Conservation (phyloP, 192 early-diverging fungal species). For the Gonapodya sp. region DNA sequence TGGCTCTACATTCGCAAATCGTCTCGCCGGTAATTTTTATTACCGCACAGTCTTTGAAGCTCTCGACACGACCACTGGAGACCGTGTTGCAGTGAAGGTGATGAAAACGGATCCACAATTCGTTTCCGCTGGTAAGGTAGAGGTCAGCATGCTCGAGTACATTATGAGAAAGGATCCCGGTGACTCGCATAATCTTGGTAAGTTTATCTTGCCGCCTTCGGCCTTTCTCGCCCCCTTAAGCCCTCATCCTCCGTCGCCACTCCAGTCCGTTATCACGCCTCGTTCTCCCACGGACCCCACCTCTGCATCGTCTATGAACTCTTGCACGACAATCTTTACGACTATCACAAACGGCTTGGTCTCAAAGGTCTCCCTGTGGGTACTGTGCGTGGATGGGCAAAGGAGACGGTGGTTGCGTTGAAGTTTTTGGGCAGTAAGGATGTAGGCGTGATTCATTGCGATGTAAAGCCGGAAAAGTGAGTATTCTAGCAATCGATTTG, state of each 20-base stretch:
- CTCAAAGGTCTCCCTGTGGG: constrained; percentile 21
- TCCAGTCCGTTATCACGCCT: constrained; percentile 21
- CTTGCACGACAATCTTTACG: constrained; percentile 26
- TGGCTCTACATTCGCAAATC: no score
- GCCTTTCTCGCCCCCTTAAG: background rate
- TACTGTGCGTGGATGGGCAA: constrained; percentile 15
- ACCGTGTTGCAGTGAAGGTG: constrained; percentile 30
- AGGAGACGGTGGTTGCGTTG: constrained; percentile 20
- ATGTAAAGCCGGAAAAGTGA: constrained; percentile 35
- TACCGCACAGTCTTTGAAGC: constrained; percentile 10
- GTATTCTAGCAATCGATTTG: background rate
- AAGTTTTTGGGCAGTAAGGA: constrained; percentile 17
- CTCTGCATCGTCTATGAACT: constrained; percentile 34
- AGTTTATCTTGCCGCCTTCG: background rate
- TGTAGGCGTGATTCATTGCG: constrained; percentile 30
- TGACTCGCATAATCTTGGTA: constrained; percentile 16
- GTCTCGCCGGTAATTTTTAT: no score
- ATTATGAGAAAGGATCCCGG: constrained; percentile 19
- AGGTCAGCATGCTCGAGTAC: constrained; percentile 22
- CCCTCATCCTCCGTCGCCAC: background rate
- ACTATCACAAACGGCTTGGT: constrained; percentile 14
- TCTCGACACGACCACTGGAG: background rate
- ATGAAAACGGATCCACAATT: constrained; percentile 29
- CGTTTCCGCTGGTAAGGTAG: constrained; percentile 22
- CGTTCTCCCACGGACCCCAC: constrained; percentile 24